phyloP scores from a whole-genome alignment of 176 grass and related monocot species.

The Avena atlantica region DNA sequence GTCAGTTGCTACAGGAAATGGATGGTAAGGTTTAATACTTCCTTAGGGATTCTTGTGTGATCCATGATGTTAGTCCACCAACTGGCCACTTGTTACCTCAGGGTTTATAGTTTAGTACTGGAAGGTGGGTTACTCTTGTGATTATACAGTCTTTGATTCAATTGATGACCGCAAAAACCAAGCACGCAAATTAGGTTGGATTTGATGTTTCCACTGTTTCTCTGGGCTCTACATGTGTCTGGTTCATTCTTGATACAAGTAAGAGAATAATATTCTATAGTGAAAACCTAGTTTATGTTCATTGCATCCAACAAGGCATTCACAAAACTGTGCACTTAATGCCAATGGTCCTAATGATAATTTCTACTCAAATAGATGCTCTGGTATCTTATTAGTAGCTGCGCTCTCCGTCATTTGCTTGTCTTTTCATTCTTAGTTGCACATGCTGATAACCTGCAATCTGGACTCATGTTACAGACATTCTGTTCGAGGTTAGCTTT shows the following conservation, averaged over 20 bases:
- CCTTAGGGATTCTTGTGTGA: background rate
- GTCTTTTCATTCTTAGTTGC: conserved; percentile 19
- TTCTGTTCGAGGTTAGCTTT: background rate
- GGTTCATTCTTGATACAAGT: conserved; percentile 31
- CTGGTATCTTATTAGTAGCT: conserved; percentile 5
- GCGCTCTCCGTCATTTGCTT: background rate
- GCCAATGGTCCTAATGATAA: background rate
- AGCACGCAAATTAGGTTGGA: conserved; percentile 25
- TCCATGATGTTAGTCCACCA: conserved; percentile 2
- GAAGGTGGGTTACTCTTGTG: background rate
- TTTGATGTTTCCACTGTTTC: conserved; percentile 14
- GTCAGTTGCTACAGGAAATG: conserved; percentile 92
- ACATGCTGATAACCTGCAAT: background rate
- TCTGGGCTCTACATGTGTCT: background rate
- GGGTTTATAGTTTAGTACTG: background rate
- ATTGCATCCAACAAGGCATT: background rate
- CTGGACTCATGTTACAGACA: conserved; percentile 2
- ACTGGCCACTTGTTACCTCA: background rate
- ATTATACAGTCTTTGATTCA: background rate
- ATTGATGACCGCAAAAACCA: background rate
- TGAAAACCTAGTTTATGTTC: background rate
- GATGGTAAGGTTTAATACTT: conserved; percentile 67
- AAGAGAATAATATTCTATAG: conserved; percentile 11
- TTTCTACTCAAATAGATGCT: conserved; percentile 7
- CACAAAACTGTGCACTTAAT: conserved; percentile 12